Evolutionary conservation across 768 basidiomycete species (phyloP).

Genomic region (Stropharia rugosoannulata): DNA sequence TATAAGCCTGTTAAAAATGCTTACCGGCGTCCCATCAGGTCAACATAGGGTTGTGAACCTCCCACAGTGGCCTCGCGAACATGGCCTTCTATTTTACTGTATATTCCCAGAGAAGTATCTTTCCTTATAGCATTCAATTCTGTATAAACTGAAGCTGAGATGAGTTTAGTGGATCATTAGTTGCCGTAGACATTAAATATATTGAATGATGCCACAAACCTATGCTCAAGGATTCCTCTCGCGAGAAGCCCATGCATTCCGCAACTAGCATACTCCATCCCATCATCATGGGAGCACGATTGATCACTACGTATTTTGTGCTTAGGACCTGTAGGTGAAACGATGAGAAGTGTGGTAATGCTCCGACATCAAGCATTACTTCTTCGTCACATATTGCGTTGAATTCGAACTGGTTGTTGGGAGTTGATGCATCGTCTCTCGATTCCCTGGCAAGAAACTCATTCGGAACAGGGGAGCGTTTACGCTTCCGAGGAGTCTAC

Average conservation of each 20-base stretch:
- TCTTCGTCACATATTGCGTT: slow-evolving; percentile 72
- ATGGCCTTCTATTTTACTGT: slow-evolving; percentile 51
- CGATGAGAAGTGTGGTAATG: background rate
- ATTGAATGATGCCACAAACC: slow-evolving; percentile 39
- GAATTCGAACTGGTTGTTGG: slow-evolving; percentile 66
- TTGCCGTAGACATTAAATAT: background rate
- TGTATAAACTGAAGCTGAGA: slow-evolving; percentile 84
- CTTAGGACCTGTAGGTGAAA: slow-evolving; percentile 48
- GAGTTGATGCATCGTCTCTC: slow-evolving; percentile 45
- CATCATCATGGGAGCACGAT: slow-evolving; percentile 93
- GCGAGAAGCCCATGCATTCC: slow-evolving; percentile 80
- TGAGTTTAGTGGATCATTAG: background rate
- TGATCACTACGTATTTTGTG: slow-evolving; percentile 65
- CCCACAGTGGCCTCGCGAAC: slow-evolving; percentile 52
- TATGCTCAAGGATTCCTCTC: slow-evolving; percentile 90
- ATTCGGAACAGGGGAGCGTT: slow-evolving; percentile 45
- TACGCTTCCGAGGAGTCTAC: slow-evolving; percentile 18
- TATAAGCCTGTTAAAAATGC: background rate
- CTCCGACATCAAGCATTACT: slow-evolving; percentile 32
- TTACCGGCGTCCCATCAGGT: slow-evolving; percentile 68
- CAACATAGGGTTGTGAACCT: slow-evolving; percentile 80
- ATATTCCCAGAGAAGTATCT: slow-evolving; percentile 81
- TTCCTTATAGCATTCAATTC: slow-evolving; percentile 90
- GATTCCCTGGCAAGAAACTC: slow-evolving; percentile 56
- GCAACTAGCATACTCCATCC: slow-evolving; percentile 91